Percentiles rank a stretch among this genome's conserved stretches.
phyloP scores from a whole-genome alignment of 139 green algal species.

The Chlamydomonas asymmetrica region DNA sequence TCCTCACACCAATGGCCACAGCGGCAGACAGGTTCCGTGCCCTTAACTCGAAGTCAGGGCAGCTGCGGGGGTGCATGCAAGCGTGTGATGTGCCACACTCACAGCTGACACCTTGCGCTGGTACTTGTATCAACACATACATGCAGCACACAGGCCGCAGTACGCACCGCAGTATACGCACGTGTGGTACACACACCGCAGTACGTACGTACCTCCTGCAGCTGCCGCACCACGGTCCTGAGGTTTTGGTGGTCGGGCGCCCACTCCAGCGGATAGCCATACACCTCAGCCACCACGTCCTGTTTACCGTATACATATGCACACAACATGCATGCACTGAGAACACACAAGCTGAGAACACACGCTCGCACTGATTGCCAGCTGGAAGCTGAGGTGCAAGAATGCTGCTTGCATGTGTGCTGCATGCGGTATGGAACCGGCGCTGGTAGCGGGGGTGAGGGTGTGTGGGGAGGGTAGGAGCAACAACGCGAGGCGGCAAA shows the following conservation, averaged over 20 bases:
- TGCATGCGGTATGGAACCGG: no score
- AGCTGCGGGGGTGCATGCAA: no score
- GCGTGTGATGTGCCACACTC: neutral
- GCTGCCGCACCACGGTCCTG: constrained; percentile 1
- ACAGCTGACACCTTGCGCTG: neutral
- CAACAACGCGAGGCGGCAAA: no score
- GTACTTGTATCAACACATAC: neutral
- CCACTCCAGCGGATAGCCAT: neutral
- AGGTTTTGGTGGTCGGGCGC: constrained; percentile 24
- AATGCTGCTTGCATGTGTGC: neutral
- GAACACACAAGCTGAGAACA: no score
- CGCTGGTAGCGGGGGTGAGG: no score
- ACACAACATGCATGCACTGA: neutral
- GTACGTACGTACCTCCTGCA: neutral
- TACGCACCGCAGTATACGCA: no score
- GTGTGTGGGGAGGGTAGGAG: no score
- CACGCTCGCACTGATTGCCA: no score
- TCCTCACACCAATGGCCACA: no score
- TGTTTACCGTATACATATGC: neutral
- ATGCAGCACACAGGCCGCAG: neutral
- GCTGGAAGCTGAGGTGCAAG: neutral
- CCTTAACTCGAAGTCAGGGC: neutral
- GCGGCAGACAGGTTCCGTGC: no score
- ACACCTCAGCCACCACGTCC: constrained; percentile 19
- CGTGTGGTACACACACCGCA: neutral